phyloP scores from a whole-genome alignment of 306 rosid species.

The Pueraria montana region DNA sequence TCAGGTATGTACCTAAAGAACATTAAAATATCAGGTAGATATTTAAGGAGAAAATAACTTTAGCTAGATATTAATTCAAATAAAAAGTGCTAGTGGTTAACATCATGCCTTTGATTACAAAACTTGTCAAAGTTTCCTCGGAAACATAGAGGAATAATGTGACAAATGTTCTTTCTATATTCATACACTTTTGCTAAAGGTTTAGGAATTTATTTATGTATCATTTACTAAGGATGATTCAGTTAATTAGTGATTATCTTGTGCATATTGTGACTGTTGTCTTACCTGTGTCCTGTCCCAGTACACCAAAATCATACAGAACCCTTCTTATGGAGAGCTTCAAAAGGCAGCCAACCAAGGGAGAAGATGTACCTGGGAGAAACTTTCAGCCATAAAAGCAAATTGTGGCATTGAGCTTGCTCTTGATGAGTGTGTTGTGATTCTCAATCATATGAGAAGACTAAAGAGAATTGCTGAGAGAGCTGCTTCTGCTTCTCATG shows the following conservation, averaged over 20 bases:
- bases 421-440: constrained; percentile 87
- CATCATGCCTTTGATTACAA: constrained; percentile 26
- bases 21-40: not conserved
- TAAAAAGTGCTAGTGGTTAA: constrained; percentile 21
- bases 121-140: constrained; percentile 10
- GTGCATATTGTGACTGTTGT: constrained; percentile 13
- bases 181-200: not conserved
- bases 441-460: constrained; percentile 93
- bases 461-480: constrained; percentile 79
- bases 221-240: constrained; percentile 31
- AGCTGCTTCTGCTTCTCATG: constrained; percentile 82
- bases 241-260: constrained; percentile 40
- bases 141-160: not conserved
- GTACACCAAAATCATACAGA: constrained; percentile 92
- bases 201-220: constrained; percentile 23
- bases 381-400: constrained; percentile 94
- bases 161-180: constrained; percentile 5
- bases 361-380: constrained; percentile 98
- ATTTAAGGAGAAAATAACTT: not conserved
- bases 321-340: constrained; percentile 88
- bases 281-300: constrained; percentile 44
- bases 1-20: constrained; percentile 65
- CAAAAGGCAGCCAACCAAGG: constrained; percentile 99
- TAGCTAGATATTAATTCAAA: not conserved
- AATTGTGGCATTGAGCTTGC: constrained; percentile 96